Evolutionary conservation across 495 filamentous ascomycete genomes (phyloP), one percentile per base, ranked within the genome.

Genomic region (Hamigera avellanea): DNA sequence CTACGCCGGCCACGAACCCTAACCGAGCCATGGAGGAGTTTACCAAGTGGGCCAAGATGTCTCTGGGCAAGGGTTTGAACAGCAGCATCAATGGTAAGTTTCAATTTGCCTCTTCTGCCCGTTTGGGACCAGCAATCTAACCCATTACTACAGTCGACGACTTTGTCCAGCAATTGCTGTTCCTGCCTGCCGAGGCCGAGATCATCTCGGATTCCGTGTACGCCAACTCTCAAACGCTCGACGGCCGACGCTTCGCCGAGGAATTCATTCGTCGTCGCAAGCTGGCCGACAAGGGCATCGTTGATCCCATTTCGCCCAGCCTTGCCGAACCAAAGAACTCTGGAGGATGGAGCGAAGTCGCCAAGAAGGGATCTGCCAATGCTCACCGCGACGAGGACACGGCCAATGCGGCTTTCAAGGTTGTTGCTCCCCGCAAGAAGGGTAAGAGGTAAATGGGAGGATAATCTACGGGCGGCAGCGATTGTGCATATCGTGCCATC

Each of bases 281-380:
- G 70, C 72, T 89, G 1, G 93, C 89, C 1, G 86, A 94, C 42
- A 85, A 81, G 66, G 91, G 91, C 19, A 69, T 95, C 19, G 66
- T 91, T 52, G 63, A 76, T 37, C 58, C 69, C 36, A 57, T 67
- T 45, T 47, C 52, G 14, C 51, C 53, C 15, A 66, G 67, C 35
- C 65, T 63, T 30, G 62, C 58, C 2, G 63, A 66, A 27, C 52
- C 28, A 13, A 44, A 58, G 45, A 60, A 54, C 36, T 61, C 60
- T 14, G 81, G 85, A 38, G 91, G 91, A 17, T 96, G 91, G 91
- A 94, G 75, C 50, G 93, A 96, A 64, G 91, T 98, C 45, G 91
- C 91, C 7, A 95, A 95, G 76, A 94, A 95, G 72, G 75, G 76
- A 5, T 69, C 68, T 17, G 51, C 61, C 8, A 70, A 66, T 45